Evolutionary conservation across 2,329 filamentous ascomycete genomes (phyloP).

Genomic region (Ramichloridium luteum): DNA sequence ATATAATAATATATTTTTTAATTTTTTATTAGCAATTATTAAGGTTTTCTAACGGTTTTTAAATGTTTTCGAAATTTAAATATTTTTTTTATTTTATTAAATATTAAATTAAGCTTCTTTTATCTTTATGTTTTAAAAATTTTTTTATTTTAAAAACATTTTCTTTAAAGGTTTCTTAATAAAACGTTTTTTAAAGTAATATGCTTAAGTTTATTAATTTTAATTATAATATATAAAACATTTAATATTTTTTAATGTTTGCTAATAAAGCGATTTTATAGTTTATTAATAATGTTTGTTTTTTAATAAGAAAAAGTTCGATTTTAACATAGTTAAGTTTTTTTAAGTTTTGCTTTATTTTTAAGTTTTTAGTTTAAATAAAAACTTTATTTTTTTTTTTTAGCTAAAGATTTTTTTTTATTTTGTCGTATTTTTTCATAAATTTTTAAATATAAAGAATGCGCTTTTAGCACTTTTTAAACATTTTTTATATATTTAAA

Average conservation of each 20-base stretch:
- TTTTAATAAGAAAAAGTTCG: background rate
- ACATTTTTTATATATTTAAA: too few relatives aligned
- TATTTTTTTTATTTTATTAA: conserved; percentile 1
- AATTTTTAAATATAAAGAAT: too few relatives aligned
- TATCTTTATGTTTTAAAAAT: background rate
- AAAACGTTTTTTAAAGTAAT: background rate
- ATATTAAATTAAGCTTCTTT: too few relatives aligned
- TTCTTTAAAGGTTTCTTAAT: conserved; percentile 1
- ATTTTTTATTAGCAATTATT: background rate
- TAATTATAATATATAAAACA: background rate
- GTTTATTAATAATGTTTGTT: background rate
- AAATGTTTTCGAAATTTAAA: background rate
- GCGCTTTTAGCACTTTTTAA: too few relatives aligned
- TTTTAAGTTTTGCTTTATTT: background rate
- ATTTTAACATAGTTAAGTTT: conserved; percentile 1
- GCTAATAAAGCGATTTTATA: background rate
- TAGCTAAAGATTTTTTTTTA: conserved; percentile 1
- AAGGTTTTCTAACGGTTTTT: background rate
- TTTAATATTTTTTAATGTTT: conserved; percentile 1
- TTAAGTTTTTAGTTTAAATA: background rate
- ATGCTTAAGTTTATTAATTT: background rate
- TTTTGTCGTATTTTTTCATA: too few relatives aligned
- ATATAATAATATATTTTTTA: too few relatives aligned
- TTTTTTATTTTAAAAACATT: conserved; percentile 1
- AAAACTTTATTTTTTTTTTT: conserved; percentile 1